Conservation (phyloP, 805 yeast genomes). For the Sugiyamaella chiloensis region DNA sequence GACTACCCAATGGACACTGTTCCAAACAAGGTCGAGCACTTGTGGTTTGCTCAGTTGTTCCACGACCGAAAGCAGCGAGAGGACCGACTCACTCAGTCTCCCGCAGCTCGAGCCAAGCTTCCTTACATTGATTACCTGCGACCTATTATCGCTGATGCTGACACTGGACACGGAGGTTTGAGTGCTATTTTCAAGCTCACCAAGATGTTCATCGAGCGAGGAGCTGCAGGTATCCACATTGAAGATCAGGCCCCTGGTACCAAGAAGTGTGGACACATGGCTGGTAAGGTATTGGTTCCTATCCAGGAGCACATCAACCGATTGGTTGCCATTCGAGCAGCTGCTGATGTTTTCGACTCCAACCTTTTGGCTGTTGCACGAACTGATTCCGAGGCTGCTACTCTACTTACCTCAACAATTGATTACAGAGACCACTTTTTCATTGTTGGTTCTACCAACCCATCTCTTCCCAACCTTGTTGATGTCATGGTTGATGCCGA, state of each 20-base stretch:
- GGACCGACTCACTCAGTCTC: conserved; percentile 60
- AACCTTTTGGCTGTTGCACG: conserved; percentile 87
- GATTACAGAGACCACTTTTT: conserved; percentile 94
- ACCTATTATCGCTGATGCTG: conserved; percentile 96
- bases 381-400: conserved; percentile 97
- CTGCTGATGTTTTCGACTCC: conserved; percentile 90
- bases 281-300: conserved; percentile 96
- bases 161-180: conserved; percentile 98
- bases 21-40: conserved; percentile 95
- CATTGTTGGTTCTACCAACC: conserved; percentile 87
- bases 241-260: conserved; percentile 99
- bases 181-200: conserved; percentile 95
- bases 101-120: conserved; percentile 63
- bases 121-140: conserved; percentile 83
- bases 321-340: conserved; percentile 87
- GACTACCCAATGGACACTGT: conserved; percentile 99
- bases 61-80: conserved; percentile 96
- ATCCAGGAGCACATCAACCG: conserved; percentile 97
- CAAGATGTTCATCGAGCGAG: conserved; percentile 93
- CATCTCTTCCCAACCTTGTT: conserved; percentile 68
- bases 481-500: conserved; percentile 82
- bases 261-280: conserved; percentile 99
- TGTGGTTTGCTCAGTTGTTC: conserved; percentile 94
- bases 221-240: conserved; percentile 98
- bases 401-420: conserved; percentile 87